Base-by-base conservation (phyloP, 257 asterid genomes). In the Nemophila menziesii region DNA sequence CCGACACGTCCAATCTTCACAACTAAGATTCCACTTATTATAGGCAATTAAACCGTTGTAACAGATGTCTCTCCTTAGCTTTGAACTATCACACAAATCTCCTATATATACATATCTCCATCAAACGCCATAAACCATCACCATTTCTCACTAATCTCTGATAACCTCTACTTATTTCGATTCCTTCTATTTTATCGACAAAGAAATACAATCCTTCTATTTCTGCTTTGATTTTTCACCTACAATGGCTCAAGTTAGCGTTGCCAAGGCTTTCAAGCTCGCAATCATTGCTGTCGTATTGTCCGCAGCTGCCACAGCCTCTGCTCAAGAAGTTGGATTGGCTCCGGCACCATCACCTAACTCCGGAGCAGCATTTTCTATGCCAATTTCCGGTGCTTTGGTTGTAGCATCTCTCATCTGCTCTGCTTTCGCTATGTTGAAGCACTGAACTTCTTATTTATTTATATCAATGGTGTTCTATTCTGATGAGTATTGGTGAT, bases 331-430 rank as follows among this genome's bases (percentile, higher is more conserved):
- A 4, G 9, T 29, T 11, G 43, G 11, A 12, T 11, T 40, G 18
- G 49, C 63, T 5, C 72, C 68, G 1, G 57, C 67, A 2, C 67
- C 72, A 16, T 13, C 67, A 13, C 72, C 72, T 44, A 56, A 45
- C 5, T 53, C 57, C 33, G 72, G 72, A 44, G 67, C 56, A 0
- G 72, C 64, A 4, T 60, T 55, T 29, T 39, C 59, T 6, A 3
- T 55, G 39, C 57, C 72, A 15, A 41, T 50, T 20, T 65, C 67
- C 39, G 60, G 60, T 11, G 67, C 53, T 5, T 16, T 60, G 60
- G 49, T 51, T 8, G 67, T 39, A n/a, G 16, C 50, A 4, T 60
- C 72, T 34, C 49, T 65, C 2, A 23, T 60, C 15, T 42, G 56
- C 8, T 60, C 72, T 3, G 50, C 22, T 27, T 27, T 42, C 15